Evolutionary conservation across 2,329 filamentous ascomycete species (phyloP).

Genomic region (Penicillium capsulatum): DNA sequence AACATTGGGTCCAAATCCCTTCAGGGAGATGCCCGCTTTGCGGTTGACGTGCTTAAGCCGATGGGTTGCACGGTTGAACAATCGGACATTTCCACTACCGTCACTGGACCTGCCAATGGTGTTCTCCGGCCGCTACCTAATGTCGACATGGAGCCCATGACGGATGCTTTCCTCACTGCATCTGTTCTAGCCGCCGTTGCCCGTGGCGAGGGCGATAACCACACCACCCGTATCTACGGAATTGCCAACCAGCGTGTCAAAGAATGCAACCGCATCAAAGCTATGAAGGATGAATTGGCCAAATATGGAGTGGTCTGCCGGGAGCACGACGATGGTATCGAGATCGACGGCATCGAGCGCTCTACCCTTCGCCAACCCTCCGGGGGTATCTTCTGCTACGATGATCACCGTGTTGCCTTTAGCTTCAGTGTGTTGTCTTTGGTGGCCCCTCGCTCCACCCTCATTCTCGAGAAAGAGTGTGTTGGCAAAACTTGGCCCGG

Average conservation of each 20-base stretch:
- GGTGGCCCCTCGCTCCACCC: conserved; percentile 63
- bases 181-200: conserved; percentile 90
- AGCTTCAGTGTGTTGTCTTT: conserved; percentile 88
- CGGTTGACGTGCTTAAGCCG: conserved; percentile 78
- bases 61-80: conserved; percentile 94
- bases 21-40: conserved; percentile 92
- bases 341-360: conserved; percentile 56
- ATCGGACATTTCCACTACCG: conserved; percentile 79
- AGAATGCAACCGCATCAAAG: conserved; percentile 92
- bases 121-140: conserved; percentile 69
- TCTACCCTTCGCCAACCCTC: conserved; percentile 52
- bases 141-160: conserved; percentile 99
- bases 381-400: conserved; percentile 82
- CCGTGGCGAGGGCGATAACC: conserved; percentile 57
- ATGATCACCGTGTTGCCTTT: conserved; percentile 97
- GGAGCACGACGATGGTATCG: conserved; percentile 91
- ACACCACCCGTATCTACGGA: conserved; percentile 77
- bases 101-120: conserved; percentile 78
- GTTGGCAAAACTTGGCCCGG: conserved; percentile 98
- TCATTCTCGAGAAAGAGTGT: conserved; percentile 86
- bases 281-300: conserved; percentile 89
- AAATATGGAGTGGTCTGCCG: conserved; percentile 86
- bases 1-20: conserved; percentile 92
- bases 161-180: conserved; percentile 93
- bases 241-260: conserved; percentile 98